A percentile compares a stretch with the other conserved stretches of the same genome.
Evolutionary conservation across 768 basidiomycete species (phyloP).

Genomic region (Suillus luteus): DNA sequence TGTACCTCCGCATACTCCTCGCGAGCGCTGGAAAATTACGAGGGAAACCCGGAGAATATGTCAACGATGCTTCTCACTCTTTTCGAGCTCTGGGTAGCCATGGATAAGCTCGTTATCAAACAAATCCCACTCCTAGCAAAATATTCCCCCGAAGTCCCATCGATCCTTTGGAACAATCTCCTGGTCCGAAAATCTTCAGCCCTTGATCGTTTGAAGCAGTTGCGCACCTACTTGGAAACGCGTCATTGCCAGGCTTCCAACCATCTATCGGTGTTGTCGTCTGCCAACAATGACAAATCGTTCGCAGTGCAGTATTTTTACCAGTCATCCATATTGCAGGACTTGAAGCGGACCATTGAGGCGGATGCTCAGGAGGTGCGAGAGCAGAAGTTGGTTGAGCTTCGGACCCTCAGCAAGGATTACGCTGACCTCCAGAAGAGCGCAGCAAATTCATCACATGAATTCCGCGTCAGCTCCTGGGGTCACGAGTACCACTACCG

Average conservation of each 20-base stretch:
- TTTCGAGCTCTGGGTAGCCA: constrained; percentile 40
- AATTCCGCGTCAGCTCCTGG: not conserved
- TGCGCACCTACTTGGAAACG: constrained; percentile 34
- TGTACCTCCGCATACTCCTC: constrained; percentile 32
- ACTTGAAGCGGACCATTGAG: constrained; percentile 34
- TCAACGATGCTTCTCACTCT: constrained; percentile 45
- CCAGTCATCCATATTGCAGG: constrained; percentile 23
- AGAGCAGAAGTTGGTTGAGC: constrained; percentile 22
- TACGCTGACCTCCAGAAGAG: not conserved
- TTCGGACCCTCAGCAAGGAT: constrained; percentile 20
- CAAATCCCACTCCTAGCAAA: constrained; percentile 31
- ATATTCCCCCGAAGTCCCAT: constrained; percentile 38
- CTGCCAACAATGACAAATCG: constrained; percentile 15
- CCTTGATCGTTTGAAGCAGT: constrained; percentile 29
- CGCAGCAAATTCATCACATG: not conserved
- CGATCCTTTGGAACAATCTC: constrained; percentile 26
- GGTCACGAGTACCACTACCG: not conserved
- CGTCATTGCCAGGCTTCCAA: constrained; percentile 28
- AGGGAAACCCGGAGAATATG: constrained; percentile 38
- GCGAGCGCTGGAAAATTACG: constrained; percentile 29
- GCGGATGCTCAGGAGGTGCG: constrained; percentile 24
- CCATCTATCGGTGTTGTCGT: constrained; percentile 38
- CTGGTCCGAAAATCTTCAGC: constrained; percentile 30
- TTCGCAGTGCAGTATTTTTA: constrained; percentile 42
- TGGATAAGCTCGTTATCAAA: constrained; percentile 29